phyloP scores from a whole-genome alignment of 1,284 basidiomycete species.

The Exobasidium rhododendri region DNA sequence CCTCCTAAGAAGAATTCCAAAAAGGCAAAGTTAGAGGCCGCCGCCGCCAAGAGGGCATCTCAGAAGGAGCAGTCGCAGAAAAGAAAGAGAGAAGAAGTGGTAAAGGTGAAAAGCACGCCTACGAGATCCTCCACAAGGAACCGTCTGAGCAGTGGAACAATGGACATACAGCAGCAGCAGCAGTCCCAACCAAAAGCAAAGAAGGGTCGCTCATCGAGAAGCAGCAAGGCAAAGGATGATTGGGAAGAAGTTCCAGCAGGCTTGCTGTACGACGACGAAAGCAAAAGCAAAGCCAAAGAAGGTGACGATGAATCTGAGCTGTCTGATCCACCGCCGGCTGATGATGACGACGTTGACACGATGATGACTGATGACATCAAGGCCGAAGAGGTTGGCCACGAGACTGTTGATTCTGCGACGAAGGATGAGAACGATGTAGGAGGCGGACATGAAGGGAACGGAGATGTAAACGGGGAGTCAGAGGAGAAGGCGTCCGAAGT shows the following conservation, averaged over 20 bases:
- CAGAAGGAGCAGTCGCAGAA: constrained; percentile 3
- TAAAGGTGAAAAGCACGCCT: constrained; percentile 18
- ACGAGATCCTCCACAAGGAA: background rate
- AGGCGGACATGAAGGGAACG: background rate
- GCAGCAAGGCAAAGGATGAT: background rate
- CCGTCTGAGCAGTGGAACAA: background rate
- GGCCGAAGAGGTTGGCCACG: background rate
- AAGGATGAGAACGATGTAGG: background rate
- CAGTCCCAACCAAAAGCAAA: background rate
- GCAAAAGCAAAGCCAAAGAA: background rate
- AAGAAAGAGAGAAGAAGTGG: constrained; percentile 5
- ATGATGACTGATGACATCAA: background rate
- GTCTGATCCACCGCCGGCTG: constrained; percentile 33
- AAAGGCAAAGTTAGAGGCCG: constrained; percentile 18
- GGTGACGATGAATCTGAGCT: constrained; percentile 37
- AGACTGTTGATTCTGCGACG: background rate
- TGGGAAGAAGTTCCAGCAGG: constrained; percentile 19
- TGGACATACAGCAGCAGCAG: background rate
- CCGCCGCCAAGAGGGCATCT: constrained; percentile 32
- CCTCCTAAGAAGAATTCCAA: constrained; percentile 22
- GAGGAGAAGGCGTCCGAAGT: constrained; percentile 15
- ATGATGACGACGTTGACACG: constrained; percentile 19
- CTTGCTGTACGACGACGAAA: constrained; percentile 7
- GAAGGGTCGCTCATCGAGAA: background rate
- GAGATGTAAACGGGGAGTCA: background rate